Evolutionary conservation across 352 stramenopile genomes (phyloP).

Genomic region (Pythium brassicae): DNA sequence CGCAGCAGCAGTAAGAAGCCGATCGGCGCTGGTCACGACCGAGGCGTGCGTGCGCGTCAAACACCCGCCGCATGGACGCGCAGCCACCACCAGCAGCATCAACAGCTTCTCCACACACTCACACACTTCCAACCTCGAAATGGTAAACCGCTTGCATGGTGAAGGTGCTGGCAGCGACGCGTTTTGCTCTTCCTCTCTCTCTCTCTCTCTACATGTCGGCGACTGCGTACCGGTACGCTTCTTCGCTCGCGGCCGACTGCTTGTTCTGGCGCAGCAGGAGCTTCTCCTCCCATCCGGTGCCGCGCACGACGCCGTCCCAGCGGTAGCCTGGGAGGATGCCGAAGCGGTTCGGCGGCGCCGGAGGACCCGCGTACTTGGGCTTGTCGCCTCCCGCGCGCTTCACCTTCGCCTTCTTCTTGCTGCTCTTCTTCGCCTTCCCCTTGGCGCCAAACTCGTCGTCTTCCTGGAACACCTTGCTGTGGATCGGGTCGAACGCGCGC

Average conservation of each 20-base stretch:
- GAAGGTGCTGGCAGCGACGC: not conserved
- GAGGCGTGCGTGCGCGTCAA: not conserved
- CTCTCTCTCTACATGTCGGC: constrained; percentile 65
- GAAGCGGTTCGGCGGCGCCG: constrained; percentile 81
- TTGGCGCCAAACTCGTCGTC: constrained; percentile 31
- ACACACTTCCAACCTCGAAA: not conserved
- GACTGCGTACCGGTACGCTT: constrained; percentile 78
- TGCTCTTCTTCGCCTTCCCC: constrained; percentile 34
- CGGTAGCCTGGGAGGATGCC: constrained; percentile 94
- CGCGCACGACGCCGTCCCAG: constrained; percentile 97
- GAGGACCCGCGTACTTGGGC: constrained; percentile 64
- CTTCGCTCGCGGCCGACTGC: constrained; percentile 49
- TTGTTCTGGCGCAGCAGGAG: constrained; percentile 82
- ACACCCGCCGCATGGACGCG: too few species aligned
- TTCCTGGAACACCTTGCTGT: constrained; percentile 74
- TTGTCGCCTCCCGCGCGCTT: constrained; percentile 18
- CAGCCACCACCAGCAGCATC: too few species aligned
- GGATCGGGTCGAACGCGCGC: constrained; percentile 72
- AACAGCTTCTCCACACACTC: not conserved
- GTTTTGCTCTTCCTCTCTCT: not conserved
- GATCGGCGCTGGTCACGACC: not conserved
- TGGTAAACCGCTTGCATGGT: not conserved
- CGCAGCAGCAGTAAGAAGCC: constrained; percentile 43
- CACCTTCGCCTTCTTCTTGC: constrained; percentile 36
- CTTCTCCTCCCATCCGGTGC: constrained; percentile 96